A percentile compares a stretch with the other conserved stretches of the same genome.
These are phyloP conservation scores for Cucurbitaria berberidis DNA, from an alignment of 2,329 filamentous ascomycete species.

Conservation along the genomic window DNA sequence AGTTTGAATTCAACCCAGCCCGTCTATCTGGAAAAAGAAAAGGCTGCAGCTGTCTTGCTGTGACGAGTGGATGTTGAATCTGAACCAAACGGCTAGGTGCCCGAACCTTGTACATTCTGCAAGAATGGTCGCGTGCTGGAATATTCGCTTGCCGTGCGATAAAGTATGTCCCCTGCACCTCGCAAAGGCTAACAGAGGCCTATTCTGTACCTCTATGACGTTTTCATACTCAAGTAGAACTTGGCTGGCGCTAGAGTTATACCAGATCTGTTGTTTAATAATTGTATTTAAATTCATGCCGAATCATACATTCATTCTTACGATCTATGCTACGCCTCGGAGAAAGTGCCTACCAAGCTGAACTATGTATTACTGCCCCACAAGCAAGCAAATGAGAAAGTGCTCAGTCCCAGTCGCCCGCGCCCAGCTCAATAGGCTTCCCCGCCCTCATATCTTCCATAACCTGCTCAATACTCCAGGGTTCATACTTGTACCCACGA, in stretches of 20 bases:
- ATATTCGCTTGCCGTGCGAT: not conserved
- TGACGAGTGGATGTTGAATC: not conserved
- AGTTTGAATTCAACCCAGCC: not conserved
- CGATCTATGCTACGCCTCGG: not conserved
- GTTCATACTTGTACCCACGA: slow-evolving; percentile 49
- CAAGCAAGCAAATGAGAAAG: not conserved
- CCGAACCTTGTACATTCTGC: not conserved
- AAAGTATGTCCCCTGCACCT: not conserved
- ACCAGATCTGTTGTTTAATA: not conserved
- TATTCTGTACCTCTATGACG: not conserved
- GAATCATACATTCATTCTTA: not conserved
- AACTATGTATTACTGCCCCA: not conserved
- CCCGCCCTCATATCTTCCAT: slow-evolving; percentile 49
- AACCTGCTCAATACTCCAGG: slow-evolving; percentile 53
- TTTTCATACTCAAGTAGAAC: not conserved
- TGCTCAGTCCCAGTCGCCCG: slow-evolving; percentile 45
- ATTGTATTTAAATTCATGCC: too few relatives aligned
- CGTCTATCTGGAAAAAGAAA: not conserved
- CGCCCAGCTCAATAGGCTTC: slow-evolving; percentile 41
- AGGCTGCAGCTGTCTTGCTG: not conserved
- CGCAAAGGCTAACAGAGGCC: not conserved
- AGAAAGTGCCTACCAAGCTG: not conserved
- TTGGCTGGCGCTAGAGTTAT: too few relatives aligned
- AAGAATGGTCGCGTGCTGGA: not conserved
- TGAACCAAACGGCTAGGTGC: not conserved